These are phyloP conservation scores for Boletus pseudopeckii DNA, from an alignment of 768 basidiomycete genomes.

Conservation along the genomic window DNA sequence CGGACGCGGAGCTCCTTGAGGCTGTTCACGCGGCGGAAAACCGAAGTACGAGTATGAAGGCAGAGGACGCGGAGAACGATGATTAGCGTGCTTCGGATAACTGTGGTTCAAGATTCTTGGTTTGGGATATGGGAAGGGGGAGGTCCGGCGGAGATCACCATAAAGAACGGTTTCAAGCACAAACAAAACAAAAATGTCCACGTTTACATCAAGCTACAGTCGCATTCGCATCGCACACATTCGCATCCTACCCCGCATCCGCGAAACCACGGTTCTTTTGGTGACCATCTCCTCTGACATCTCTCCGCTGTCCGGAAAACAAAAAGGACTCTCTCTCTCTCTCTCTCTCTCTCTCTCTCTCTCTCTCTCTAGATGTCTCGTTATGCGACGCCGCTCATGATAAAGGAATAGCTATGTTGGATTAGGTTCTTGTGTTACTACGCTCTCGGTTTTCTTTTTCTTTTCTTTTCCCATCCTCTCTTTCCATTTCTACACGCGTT, in stretches of 20 bases:
- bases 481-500: not conserved
- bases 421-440: conserved; percentile 9
- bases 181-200: too few species aligned
- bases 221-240: conserved; percentile 6
- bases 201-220: conserved; percentile 1
- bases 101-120: conserved; percentile 1
- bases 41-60: conserved; percentile 34
- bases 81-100: conserved; percentile 8
- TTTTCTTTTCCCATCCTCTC: not conserved
- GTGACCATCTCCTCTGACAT: not conserved
- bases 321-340: too few species aligned
- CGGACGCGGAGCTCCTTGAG: conserved; percentile 48
- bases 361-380: conserved; percentile 6
- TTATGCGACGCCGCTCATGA: conserved; percentile 8
- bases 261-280: not conserved
- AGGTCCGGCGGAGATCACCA: not conserved
- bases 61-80: conserved; percentile 25
- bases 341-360: too few species aligned
- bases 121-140: conserved; percentile 18
- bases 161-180: conserved; percentile 5
- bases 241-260: conserved; percentile 2
- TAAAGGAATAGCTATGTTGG: conserved; percentile 12
- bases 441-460: not conserved
- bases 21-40: conserved; percentile 51
- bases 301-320: conserved; percentile 18